These are phyloP conservation scores for Ogataea paraovalis DNA, from an alignment of 805 yeast species.

Conservation along the genomic window DNA sequence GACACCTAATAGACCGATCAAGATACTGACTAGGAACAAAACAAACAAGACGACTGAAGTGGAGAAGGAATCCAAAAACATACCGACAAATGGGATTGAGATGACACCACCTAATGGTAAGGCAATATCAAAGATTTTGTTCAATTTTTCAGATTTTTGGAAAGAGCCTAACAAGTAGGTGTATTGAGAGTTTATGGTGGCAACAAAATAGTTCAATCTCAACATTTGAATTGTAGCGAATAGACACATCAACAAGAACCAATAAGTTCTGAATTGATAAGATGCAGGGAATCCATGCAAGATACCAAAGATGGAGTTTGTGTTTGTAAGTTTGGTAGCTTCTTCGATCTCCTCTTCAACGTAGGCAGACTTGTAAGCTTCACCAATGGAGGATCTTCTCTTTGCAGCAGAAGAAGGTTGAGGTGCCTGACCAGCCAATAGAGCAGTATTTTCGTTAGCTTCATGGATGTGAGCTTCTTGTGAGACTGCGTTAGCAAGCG, in stretches of 20 bases:
- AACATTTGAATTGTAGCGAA: slow-evolving; percentile 56
- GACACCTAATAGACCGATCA: slow-evolving; percentile 48
- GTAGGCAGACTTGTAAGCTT: slow-evolving; percentile 50
- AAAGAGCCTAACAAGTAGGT: slow-evolving; percentile 40
- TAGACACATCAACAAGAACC: slow-evolving; percentile 47
- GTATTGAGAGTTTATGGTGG: slow-evolving; percentile 55
- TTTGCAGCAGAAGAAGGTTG: slow-evolving; percentile 11
- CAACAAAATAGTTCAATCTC: slow-evolving; percentile 54
- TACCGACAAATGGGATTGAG: slow-evolving; percentile 52
- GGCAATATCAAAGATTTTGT: slow-evolving; percentile 47
- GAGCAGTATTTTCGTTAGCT: slow-evolving; percentile 15
- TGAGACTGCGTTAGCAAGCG: slow-evolving; percentile 25
- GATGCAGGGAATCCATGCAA: slow-evolving; percentile 49
- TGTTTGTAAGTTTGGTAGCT: slow-evolving; percentile 31
- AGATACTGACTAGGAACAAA: slow-evolving; percentile 38
- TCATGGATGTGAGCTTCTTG: slow-evolving; percentile 24
- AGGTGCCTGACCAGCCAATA: slow-evolving; percentile 10
- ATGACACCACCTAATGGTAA: slow-evolving; percentile 55
- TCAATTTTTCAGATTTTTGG: slow-evolving; percentile 36
- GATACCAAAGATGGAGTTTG: slow-evolving; percentile 45
- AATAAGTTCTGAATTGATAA: slow-evolving; percentile 46
- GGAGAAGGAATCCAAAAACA: slow-evolving; percentile 45
- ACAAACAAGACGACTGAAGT: slow-evolving; percentile 41
- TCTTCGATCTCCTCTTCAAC: slow-evolving; percentile 45
- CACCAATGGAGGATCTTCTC: slow-evolving; percentile 53